Evolutionary conservation across 352 stramenopile species (phyloP).

Genomic region (Phytophthora chlamydospora): DNA sequence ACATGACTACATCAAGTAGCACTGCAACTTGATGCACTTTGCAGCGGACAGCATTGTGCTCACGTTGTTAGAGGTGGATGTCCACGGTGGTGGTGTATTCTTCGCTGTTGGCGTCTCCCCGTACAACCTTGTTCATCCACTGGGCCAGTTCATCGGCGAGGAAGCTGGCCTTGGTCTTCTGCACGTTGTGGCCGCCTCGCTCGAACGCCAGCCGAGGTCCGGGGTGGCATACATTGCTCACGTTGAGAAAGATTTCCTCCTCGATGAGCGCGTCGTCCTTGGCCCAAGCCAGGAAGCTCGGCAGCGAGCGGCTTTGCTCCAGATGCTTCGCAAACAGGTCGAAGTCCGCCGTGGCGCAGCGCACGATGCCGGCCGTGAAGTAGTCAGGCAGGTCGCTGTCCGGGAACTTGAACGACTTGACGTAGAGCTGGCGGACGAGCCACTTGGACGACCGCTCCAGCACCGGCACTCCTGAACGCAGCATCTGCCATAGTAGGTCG

Average conservation of each 20-base stretch:
- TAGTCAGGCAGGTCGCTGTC: constrained; percentile 50
- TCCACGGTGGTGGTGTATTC: constrained; percentile 17
- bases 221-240: constrained; percentile 41
- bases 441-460: constrained; percentile 26
- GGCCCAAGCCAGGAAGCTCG: constrained; percentile 61
- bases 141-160: constrained; percentile 44
- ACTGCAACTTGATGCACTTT: constrained; percentile 8
- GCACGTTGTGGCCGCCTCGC: constrained; percentile 71
- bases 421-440: constrained; percentile 55
- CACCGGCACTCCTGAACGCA: constrained; percentile 32
- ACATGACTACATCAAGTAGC: constrained; percentile 1
- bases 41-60: no score
- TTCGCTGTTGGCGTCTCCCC: constrained; percentile 8
- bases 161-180: constrained; percentile 65
- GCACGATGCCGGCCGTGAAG: constrained; percentile 63
- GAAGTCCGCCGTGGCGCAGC: constrained; percentile 58
- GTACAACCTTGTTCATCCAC: constrained; percentile 55
- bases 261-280: constrained; percentile 70
- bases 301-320: constrained; percentile 35
- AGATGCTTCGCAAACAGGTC: constrained; percentile 39
- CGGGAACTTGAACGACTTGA: constrained; percentile 53
- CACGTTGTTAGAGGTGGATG: constrained; percentile 11
- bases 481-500: constrained; percentile 36
- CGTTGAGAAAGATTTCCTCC: constrained; percentile 50
- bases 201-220: constrained; percentile 52